Conservation (phyloP, 306 rosid genomes). For the Vigna trinervia region DNA sequence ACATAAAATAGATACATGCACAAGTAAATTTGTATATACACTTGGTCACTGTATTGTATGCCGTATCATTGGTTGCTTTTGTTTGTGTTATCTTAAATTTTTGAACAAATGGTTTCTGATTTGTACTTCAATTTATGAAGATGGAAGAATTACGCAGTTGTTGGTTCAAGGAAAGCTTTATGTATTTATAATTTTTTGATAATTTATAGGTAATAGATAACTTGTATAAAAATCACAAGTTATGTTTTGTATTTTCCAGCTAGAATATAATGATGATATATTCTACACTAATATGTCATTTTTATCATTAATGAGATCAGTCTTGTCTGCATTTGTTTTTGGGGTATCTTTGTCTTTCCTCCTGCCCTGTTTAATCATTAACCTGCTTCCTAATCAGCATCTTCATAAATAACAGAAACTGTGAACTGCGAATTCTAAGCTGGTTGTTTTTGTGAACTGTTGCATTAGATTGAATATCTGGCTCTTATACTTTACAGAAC, state of each 20-base stretch:
- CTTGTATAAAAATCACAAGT: neutral
- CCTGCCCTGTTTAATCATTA: neutral
- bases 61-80: neutral
- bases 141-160: conserved; percentile 18
- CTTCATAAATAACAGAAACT: neutral
- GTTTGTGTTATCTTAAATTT: conserved; percentile 22
- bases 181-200: conserved; percentile 4
- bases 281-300: neutral
- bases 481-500: neutral
- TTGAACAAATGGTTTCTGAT: conserved; percentile 1
- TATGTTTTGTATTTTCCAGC: neutral
- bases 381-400: neutral
- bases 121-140: neutral
- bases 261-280: neutral
- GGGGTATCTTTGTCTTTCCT: neutral
- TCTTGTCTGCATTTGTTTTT: neutral
- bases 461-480: neutral
- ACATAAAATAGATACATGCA: conserved; percentile 30
- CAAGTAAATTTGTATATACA: conserved; percentile 31
- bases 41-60: conserved; percentile 4
- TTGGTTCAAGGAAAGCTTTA: conserved; percentile 20
- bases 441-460: neutral
- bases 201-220: conserved; percentile 6
- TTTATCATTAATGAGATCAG: neutral
- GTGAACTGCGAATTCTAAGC: neutral